phyloP scores from a whole-genome alignment of 257 asterid species.

The Salvia hispanica region DNA sequence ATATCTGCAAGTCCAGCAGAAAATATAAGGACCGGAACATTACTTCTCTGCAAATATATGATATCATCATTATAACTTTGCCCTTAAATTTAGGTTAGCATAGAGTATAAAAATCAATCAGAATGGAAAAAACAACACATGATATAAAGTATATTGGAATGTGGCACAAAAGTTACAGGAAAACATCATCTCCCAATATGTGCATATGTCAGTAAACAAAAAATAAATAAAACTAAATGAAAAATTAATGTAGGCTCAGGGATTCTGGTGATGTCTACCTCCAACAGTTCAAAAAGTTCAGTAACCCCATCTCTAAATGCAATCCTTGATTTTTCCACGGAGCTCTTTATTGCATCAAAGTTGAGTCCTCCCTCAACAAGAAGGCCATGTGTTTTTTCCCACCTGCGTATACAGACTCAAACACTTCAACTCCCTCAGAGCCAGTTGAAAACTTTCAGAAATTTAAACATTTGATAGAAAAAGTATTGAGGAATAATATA shows the following conservation, averaged over 20 bases:
- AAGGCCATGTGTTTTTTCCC: constrained; percentile 90
- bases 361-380: constrained; percentile 88
- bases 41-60: constrained; percentile 60
- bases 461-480: constrained; percentile 7
- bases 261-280: constrained; percentile 50
- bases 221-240: not conserved
- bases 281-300: constrained; percentile 86
- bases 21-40: constrained; percentile 85
- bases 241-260: not conserved
- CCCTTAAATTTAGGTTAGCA: too few relatives aligned
- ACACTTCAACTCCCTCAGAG: constrained; percentile 25
- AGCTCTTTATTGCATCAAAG: constrained; percentile 61
- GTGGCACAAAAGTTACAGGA: constrained; percentile 5
- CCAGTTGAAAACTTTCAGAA: constrained; percentile 10
- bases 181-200: not conserved
- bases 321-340: constrained; percentile 71
- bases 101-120: constrained; percentile 3
- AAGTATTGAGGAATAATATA: constrained; percentile 9
- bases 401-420: constrained; percentile 54
- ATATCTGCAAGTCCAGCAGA: constrained; percentile 96
- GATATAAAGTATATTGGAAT: not conserved
- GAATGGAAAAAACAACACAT: constrained; percentile 18
- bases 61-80: too few relatives aligned
- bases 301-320: constrained; percentile 82
- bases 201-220: not conserved